Conservation (phyloP, 1,139 yeast genomes). For the Candida neerlandica region DNA sequence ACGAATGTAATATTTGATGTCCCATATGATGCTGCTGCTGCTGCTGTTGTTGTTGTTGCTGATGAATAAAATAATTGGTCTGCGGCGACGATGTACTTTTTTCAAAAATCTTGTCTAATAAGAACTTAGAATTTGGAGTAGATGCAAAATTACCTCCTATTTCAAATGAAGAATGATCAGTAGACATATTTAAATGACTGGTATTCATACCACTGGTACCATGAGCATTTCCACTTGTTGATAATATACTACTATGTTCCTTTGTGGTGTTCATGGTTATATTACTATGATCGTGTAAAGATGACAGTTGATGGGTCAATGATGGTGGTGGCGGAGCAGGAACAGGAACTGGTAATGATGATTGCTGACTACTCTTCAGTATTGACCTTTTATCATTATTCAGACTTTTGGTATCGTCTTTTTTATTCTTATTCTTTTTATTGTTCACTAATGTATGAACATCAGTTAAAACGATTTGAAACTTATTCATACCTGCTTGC, state of each 20-base stretch:
- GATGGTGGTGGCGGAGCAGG: conserved; percentile 9
- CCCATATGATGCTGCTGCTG: conserved; percentile 8
- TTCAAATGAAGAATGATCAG: conserved; percentile 42
- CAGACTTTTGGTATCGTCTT: conserved; percentile 10
- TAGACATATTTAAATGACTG: conserved; percentile 26
- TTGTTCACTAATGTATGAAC: conserved; percentile 48
- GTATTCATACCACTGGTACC: conserved; percentile 26
- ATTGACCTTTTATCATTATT: background rate
- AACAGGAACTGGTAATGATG: conserved; percentile 11
- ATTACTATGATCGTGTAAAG: conserved; percentile 12
- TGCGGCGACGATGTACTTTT: conserved; percentile 35
- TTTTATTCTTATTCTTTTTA: conserved; percentile 27
- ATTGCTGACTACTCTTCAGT: background rate
- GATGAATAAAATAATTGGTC: conserved; percentile 8
- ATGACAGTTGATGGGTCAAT: conserved; percentile 12
- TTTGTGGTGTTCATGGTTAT: conserved; percentile 24
- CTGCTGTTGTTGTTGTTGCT: conserved; percentile 6
- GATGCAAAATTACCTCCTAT: conserved; percentile 36
- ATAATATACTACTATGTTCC: conserved; percentile 22
- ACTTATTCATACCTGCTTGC: conserved; percentile 52
- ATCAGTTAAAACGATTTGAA: conserved; percentile 56
- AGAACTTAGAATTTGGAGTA: conserved; percentile 46
- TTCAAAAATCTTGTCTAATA: conserved; percentile 45
- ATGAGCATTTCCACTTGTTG: conserved; percentile 6
- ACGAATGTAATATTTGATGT: conserved; percentile 11